Evolutionary conservation across 139 green algal species (phyloP).

Genomic region (Tetradesmus lagerheimii): DNA sequence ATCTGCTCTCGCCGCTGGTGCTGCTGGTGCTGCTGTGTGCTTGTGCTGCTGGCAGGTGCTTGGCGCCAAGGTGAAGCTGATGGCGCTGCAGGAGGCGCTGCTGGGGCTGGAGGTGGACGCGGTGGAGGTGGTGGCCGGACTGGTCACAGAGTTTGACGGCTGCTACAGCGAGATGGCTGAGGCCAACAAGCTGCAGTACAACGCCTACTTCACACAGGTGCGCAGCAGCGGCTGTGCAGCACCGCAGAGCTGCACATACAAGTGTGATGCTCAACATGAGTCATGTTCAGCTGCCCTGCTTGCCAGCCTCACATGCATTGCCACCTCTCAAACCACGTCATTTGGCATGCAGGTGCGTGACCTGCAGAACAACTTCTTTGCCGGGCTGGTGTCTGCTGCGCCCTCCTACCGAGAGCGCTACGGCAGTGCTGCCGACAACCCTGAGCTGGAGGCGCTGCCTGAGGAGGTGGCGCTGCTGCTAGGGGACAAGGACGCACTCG

Average conservation of each 20-base stretch:
- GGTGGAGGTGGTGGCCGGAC: constrained; percentile 73
- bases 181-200: constrained; percentile 77
- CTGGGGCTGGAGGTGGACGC: constrained; percentile 72
- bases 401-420: constrained; percentile 42
- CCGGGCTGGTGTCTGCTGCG: constrained; percentile 34
- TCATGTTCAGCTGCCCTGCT: neutral
- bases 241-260: too few species aligned
- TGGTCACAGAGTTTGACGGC: constrained; percentile 83
- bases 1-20: neutral
- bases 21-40: neutral
- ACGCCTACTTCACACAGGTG: constrained; percentile 77
- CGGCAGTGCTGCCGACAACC: constrained; percentile 50
- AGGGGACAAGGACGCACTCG: constrained; percentile 72
- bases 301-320: neutral
- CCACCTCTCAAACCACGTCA: too few species aligned
- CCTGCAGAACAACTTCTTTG: constrained; percentile 74
- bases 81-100: constrained; percentile 74
- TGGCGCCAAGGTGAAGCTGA: constrained; percentile 60
- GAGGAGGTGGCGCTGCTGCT: constrained; percentile 69
- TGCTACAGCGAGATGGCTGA: constrained; percentile 81
- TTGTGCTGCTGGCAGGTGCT: constrained; percentile 37
- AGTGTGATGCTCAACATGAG: too few species aligned
- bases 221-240: neutral
- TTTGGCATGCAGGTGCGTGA: constrained; percentile 70
- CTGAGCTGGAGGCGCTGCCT: constrained; percentile 60